Conservation (phyloP, 2,329 filamentous ascomycete species). For the Juglanconis oblonga region DNA sequence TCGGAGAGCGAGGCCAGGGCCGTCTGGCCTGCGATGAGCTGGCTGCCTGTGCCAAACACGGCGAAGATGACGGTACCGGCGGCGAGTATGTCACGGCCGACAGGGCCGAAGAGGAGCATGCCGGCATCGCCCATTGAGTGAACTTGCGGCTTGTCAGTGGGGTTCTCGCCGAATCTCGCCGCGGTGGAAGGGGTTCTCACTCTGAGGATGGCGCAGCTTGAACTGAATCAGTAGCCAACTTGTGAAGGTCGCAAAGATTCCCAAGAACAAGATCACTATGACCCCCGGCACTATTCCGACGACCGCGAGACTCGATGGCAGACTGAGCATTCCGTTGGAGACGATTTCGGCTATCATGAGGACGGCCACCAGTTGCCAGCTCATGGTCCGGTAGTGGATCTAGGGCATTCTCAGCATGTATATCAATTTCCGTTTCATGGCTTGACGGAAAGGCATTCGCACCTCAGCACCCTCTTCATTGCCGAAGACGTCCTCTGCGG, state of each 20-base stretch:
- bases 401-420: constrained; percentile 4
- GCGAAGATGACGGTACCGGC: constrained; percentile 50
- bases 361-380: constrained; percentile 48
- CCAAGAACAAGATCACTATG: constrained; percentile 48
- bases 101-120: constrained; percentile 48
- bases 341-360: constrained; percentile 57
- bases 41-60: constrained; percentile 47
- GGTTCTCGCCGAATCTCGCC: too few species aligned
- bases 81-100: constrained; percentile 48
- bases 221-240: constrained; percentile 48
- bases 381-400: constrained; percentile 53
- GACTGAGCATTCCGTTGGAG: constrained; percentile 50
- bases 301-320: constrained; percentile 48
- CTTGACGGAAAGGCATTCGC: neutral
- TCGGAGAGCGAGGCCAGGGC: constrained; percentile 44
- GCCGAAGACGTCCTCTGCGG: constrained; percentile 10
- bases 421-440: neutral
- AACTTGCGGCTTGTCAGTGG: constrained; percentile 30
- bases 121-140: constrained; percentile 58
- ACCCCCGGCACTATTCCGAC: constrained; percentile 51
- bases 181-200: constrained; percentile 26
- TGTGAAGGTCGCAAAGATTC: constrained; percentile 49
- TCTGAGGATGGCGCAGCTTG: constrained; percentile 50
- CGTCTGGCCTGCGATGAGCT: constrained; percentile 50
- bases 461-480: constrained; percentile 14